Percentiles rank a stretch among this genome's conserved stretches.
Conservation (phyloP, 352 stramenopile species). For the Phytophthora vignae region DNA sequence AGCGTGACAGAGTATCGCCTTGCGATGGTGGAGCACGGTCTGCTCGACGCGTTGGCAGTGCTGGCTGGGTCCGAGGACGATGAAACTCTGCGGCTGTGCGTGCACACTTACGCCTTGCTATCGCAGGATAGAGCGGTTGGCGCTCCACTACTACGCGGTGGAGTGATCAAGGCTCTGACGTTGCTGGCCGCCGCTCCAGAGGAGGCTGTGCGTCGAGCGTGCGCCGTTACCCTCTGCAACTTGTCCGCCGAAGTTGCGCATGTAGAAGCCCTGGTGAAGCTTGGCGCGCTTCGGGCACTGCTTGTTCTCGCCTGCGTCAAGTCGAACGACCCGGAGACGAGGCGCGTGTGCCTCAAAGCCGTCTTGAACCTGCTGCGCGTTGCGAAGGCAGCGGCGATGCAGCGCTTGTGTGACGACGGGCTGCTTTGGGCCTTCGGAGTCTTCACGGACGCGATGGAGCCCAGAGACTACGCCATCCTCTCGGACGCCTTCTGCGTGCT, state of each 20-base stretch:
- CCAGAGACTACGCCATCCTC: conserved; percentile 66
- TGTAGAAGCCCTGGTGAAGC: conserved; percentile 89
- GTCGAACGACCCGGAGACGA: conserved; percentile 80
- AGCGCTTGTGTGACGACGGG: conserved; percentile 72
- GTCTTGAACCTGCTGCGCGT: conserved; percentile 74
- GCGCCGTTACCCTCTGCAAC: conserved; percentile 93
- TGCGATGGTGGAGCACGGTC: conserved; percentile 55
- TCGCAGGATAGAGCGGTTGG: conserved; percentile 60
- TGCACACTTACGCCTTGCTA: conserved; percentile 72
- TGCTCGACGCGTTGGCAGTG: conserved; percentile 58
- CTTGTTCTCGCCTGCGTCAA: conserved; percentile 87
- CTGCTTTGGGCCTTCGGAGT: conserved; percentile 75
- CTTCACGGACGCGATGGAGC: conserved; percentile 64
- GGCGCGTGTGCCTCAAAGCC: conserved; percentile 74
- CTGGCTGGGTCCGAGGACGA: conserved; percentile 61
- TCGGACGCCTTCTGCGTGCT: conserved; percentile 74
- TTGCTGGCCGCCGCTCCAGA: conserved; percentile 73
- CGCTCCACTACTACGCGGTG: conserved; percentile 54
- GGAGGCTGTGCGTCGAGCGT: conserved; percentile 71
- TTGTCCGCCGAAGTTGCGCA: conserved; percentile 91
- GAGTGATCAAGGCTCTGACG: conserved; percentile 78
- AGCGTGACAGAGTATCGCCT: conserved; percentile 63
- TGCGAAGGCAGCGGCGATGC: conserved; percentile 45
- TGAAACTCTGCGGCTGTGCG: conserved; percentile 66
- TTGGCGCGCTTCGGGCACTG: conserved; percentile 89